A percentile compares a stretch with the other conserved stretches of the same genome.
phyloP scores from a whole-genome alignment of 1,284 basidiomycete genomes.

The Pholiota adiposa region DNA sequence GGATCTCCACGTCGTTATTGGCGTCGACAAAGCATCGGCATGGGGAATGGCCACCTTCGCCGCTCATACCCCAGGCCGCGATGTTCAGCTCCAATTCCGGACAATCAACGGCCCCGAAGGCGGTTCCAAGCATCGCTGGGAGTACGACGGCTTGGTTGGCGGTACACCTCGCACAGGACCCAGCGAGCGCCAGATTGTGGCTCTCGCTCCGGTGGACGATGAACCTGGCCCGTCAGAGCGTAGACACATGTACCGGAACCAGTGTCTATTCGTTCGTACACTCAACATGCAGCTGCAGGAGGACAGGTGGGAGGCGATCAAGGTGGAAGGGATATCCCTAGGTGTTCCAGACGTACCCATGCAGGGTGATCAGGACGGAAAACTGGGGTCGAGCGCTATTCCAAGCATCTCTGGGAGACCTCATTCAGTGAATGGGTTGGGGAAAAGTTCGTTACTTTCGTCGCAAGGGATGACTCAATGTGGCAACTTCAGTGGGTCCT shows the following conservation, averaged over 20 bases:
- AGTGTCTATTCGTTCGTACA: background rate
- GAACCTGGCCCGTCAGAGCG: background rate
- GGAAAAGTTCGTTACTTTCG: no score
- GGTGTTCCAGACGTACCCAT: background rate
- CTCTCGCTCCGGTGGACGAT: background rate
- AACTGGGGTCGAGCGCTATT: no score
- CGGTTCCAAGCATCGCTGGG: background rate
- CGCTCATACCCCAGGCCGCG: background rate
- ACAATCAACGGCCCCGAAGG: background rate
- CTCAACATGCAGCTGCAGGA: background rate
- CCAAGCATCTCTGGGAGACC: no score
- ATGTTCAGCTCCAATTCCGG: background rate
- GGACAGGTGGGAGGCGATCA: background rate
- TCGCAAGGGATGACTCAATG: no score
- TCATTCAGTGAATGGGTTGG: no score
- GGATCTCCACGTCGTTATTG: background rate
- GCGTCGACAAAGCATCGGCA: background rate
- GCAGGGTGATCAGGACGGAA: no score
- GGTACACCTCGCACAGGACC: background rate
- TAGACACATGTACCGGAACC: background rate
- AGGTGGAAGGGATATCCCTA: background rate
- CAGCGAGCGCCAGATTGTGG: background rate
- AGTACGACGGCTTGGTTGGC: background rate
- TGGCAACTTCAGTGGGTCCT: no score
- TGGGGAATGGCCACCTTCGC: background rate